A percentile compares a stretch with the other conserved stretches of the same genome.
Evolutionary conservation across 257 asterid genomes (phyloP).

Genomic region (Coffea canephora): DNA sequence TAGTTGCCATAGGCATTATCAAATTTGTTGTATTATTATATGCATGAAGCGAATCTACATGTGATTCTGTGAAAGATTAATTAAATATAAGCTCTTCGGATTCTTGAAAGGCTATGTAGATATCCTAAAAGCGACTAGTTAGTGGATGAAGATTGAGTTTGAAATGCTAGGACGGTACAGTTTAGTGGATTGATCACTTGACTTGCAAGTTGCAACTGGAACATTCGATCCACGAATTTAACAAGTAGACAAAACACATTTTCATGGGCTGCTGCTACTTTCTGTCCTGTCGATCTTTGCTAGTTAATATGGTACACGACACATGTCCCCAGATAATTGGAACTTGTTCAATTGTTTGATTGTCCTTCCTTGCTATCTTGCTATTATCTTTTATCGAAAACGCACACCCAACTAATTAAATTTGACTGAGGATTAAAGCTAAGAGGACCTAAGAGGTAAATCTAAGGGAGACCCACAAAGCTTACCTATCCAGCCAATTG

Average conservation of each 20-base stretch:
- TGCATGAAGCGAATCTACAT: slow-evolving; percentile 21
- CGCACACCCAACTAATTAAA: too few relatives aligned
- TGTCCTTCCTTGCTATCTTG: neutral
- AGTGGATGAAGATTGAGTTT: slow-evolving; percentile 13
- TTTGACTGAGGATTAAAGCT: too few relatives aligned
- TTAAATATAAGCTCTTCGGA: slow-evolving; percentile 23
- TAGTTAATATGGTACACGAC: neutral
- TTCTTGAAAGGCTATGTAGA: slow-evolving; percentile 27
- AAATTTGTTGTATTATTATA: neutral
- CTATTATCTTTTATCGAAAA: too few relatives aligned
- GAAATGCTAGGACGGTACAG: neutral
- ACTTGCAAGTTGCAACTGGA: neutral
- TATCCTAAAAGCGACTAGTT: slow-evolving; percentile 1
- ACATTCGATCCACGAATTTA: neutral
- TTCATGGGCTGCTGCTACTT: neutral
- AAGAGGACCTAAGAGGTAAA: too few relatives aligned
- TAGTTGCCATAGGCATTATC: slow-evolving; percentile 1
- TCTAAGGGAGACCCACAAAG: too few relatives aligned
- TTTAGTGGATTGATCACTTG: slow-evolving; percentile 11
- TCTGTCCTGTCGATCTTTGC: neutral
- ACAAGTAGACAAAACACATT: neutral
- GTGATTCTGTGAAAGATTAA: slow-evolving; percentile 20
- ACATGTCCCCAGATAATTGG: neutral
- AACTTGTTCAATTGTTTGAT: neutral
- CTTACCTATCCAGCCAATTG: too few relatives aligned